Base-by-base conservation (phyloP, 352 stramenopile genomes). In the Pythium phragmitis region DNA sequence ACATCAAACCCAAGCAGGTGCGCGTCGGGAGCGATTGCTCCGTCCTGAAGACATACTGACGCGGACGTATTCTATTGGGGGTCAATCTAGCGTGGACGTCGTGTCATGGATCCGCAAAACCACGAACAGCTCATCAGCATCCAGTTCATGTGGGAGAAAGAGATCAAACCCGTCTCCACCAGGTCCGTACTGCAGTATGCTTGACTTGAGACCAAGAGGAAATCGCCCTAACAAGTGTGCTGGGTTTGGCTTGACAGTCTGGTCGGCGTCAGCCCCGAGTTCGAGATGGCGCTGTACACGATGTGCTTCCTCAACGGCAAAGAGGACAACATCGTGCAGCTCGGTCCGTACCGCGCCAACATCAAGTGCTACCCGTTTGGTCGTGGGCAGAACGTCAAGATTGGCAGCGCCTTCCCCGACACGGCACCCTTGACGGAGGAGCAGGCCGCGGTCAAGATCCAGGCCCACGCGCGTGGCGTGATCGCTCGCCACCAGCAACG, bases 241-340 rank as follows among this genome's bases (percentile, higher is more conserved):
- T 46, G 9, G 26, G 26, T 34, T n/a, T 39, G 6, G 33, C 7
- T 51, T 9, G 42, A 13, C 59, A 92, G 86, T 58, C 91, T 98
- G 42, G 94, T 98, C 53, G 96, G 94, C 30, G 91, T 98, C 17
- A 98, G 86, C 42, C 95, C 95, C 4, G 96, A 99, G 71, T 99
- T 99, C 50, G 96, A 99, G 74, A 86, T 99, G 69, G 94, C 96
- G 21, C 70, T 98, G n/a, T 98, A 98, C 77, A 98, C 94, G 2
- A 87, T 98, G 70, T 98, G 91, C 62, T 98, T 98, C 71, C 65
- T 98, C 23, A 91, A 97, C 43, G 92, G 88, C 54, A 72, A 88
- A 52, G 82, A 98, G 34, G 80, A 93, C 33, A 92, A 98, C 57
- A 72, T 90, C 57, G 89, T 96, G 49, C 79, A 96, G 45, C 72